Conservation (phyloP, 371 early-diverging fungal species). For the Mucor velutinosus region DNA sequence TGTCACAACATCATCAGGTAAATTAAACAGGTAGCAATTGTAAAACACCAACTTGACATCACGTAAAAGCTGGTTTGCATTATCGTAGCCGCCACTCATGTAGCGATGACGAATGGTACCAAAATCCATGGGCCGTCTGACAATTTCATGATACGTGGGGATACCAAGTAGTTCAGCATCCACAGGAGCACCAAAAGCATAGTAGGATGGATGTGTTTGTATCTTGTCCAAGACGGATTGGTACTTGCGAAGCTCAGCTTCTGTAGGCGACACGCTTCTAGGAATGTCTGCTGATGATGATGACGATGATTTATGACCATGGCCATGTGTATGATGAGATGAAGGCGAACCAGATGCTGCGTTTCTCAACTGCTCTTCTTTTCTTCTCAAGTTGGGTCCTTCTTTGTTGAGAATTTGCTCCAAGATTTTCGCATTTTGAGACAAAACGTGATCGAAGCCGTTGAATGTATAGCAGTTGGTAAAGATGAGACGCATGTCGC, state of each 20-base stretch:
- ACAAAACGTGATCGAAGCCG: slow-evolving; percentile 68
- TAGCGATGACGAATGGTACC: slow-evolving; percentile 34
- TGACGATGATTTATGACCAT: not conserved
- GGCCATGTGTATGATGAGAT: not conserved
- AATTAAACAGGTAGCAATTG: slow-evolving; percentile 89
- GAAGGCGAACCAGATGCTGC: not conserved
- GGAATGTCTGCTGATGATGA: not conserved
- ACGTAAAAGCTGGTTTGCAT: slow-evolving; percentile 18
- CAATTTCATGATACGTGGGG: slow-evolving; percentile 83
- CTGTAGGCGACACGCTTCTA: slow-evolving; percentile 6
- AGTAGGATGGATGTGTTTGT: slow-evolving; percentile 18
- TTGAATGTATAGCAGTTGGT: slow-evolving; percentile 93
- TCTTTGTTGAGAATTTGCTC: slow-evolving; percentile 59
- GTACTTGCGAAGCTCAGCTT: slow-evolving; percentile 36
- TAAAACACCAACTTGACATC: slow-evolving; percentile 54
- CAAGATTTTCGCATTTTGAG: slow-evolving; percentile 61
- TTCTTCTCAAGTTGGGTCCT: slow-evolving; percentile 24
- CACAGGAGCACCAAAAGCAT: slow-evolving; percentile 43
- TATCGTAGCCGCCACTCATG: slow-evolving; percentile 25
- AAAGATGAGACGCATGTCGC: slow-evolving; percentile 76
- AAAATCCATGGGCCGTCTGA: slow-evolving; percentile 64
- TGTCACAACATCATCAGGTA: slow-evolving; percentile 74
- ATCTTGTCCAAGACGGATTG: slow-evolving; percentile 36
- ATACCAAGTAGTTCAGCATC: slow-evolving; percentile 43
- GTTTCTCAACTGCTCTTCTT: slow-evolving; percentile 28